Conservation (phyloP, 306 rosid genomes). For the Cajanus cajan region DNA sequence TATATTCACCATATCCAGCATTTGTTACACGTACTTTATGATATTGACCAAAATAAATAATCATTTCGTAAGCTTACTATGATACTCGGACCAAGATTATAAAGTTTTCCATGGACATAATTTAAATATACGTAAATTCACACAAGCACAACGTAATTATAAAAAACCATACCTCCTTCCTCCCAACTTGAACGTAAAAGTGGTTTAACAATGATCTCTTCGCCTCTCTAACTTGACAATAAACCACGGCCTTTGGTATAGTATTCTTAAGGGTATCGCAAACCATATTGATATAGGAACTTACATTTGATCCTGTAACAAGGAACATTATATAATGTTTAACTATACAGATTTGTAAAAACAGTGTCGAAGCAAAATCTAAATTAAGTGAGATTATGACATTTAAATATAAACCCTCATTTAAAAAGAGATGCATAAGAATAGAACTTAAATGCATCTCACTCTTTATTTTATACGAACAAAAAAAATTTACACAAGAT, state of each 20-base stretch:
- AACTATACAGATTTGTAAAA: constrained; percentile 22
- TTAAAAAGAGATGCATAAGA: not conserved
- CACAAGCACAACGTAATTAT: not conserved
- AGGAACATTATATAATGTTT: not conserved
- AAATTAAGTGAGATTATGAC: constrained; percentile 8
- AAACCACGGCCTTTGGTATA: constrained; percentile 94
- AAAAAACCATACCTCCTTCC: constrained; percentile 69
- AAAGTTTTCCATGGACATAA: constrained; percentile 12
- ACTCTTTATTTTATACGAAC: not conserved
- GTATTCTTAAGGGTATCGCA: constrained; percentile 82
- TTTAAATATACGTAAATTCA: constrained; percentile 18
- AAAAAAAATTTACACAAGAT: not conserved
- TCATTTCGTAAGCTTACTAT: not conserved
- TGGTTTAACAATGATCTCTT: constrained; percentile 83
- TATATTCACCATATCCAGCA: not conserved
- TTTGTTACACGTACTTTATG: not conserved
- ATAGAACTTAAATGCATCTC: not conserved
- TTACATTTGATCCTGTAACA: constrained; percentile 88
- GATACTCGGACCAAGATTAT: not conserved
- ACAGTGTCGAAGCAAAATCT: constrained; percentile 6
- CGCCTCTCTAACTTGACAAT: constrained; percentile 99
- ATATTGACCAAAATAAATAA: not conserved
- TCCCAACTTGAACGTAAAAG: constrained; percentile 82
- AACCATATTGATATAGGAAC: constrained; percentile 81
- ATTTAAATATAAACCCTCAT: constrained; percentile 1